A percentile compares a stretch with the other conserved stretches of the same genome.
phyloP scores from a whole-genome alignment of 495 filamentous ascomycete species.

The Sabuloglossum arenarium region DNA sequence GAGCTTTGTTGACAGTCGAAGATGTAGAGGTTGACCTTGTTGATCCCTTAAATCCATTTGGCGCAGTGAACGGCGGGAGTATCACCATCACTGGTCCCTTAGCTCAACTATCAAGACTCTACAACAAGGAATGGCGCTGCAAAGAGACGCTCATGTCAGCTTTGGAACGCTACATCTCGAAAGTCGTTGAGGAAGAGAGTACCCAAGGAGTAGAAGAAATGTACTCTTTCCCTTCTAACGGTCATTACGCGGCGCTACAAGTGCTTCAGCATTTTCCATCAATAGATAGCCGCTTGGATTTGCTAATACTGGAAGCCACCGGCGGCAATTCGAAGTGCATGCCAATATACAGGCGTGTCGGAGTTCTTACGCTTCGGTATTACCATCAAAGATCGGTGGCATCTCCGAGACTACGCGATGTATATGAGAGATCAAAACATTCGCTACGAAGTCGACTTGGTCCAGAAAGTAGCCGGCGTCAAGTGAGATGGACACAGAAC shows the following conservation, averaged over 20 bases:
- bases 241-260: conserved; percentile 3
- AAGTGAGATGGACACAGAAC: no score
- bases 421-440: neutral
- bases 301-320: conserved; percentile 2
- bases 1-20: neutral
- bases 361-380: conserved; percentile 1
- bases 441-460: neutral
- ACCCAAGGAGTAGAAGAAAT: neutral
- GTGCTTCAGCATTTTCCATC: conserved; percentile 1
- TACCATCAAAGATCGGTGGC: neutral
- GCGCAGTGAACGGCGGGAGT: neutral
- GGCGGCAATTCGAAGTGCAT: neutral
- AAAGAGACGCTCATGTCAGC: neutral
- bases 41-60: neutral
- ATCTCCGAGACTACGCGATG: neutral
- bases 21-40: conserved; percentile 2
- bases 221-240: neutral
- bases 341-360: neutral
- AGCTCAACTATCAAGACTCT: neutral
- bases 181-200: conserved; percentile 3
- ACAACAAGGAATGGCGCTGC: conserved; percentile 2
- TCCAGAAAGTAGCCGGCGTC: no score
- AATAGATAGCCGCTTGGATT: conserved; percentile 2
- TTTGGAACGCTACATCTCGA: neutral
- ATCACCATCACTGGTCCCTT: conserved; percentile 2